Conservation (phyloP, 345 rosid genomes). For the Clarkia xantiana region DNA sequence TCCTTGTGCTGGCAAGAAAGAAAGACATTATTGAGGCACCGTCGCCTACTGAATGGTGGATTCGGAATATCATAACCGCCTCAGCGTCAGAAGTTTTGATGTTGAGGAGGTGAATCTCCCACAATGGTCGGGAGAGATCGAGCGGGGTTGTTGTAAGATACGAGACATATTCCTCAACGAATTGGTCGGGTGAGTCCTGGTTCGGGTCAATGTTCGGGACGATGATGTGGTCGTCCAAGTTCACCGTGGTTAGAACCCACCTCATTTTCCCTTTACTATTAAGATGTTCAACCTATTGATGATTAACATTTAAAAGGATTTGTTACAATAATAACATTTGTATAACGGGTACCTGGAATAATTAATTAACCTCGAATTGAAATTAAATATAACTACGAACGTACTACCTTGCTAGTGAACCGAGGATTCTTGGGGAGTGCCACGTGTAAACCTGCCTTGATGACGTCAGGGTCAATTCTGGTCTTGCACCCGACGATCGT, state of each 20-base stretch:
- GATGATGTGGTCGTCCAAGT: slow-evolving; percentile 38
- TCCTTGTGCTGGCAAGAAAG: slow-evolving; percentile 32
- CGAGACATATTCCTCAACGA: too few species aligned
- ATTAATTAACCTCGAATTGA: too few species aligned
- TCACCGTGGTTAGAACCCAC: slow-evolving; percentile 45
- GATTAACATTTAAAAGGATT: too few species aligned
- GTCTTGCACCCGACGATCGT: slow-evolving; percentile 28
- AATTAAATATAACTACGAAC: neutral
- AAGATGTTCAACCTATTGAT: slow-evolving; percentile 29
- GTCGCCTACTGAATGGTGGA: slow-evolving; percentile 37
- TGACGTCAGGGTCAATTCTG: slow-evolving; percentile 20
- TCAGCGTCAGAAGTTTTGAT: slow-evolving; percentile 54
- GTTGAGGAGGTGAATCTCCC: slow-evolving; percentile 74
- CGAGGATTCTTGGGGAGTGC: slow-evolving; percentile 69
- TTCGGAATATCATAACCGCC: slow-evolving; percentile 22
- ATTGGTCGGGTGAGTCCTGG: slow-evolving; percentile 31
- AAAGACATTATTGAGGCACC: slow-evolving; percentile 32
- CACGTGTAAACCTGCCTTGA: slow-evolving; percentile 33
- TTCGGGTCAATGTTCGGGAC: slow-evolving; percentile 24
- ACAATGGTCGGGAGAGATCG: slow-evolving; percentile 50
- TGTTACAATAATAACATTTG: too few species aligned
- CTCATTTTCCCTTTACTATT: slow-evolving; percentile 26
- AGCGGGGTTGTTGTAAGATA: slow-evolving; percentile 37
- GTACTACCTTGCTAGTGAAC: slow-evolving; percentile 61
- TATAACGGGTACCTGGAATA: too few species aligned